Conservation (phyloP, 108 stramenopile genomes). For the Pseudonitzschia delicatissima region DNA sequence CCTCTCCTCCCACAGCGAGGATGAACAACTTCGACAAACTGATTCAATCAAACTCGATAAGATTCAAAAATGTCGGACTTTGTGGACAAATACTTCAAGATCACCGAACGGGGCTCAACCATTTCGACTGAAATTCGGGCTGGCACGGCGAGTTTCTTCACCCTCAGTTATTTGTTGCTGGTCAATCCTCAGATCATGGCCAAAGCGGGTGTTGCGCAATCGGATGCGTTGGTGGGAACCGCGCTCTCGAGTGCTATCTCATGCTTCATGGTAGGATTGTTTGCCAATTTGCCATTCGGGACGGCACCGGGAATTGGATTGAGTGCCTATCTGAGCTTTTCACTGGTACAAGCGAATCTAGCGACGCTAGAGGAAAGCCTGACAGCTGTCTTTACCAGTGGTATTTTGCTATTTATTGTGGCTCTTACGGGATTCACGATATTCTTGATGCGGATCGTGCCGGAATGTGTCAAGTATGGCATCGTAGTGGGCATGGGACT, state of each 20-base stretch:
- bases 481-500: slow-evolving; percentile 70
- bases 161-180: slow-evolving; percentile 53
- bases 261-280: slow-evolving; percentile 44
- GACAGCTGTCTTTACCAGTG: slow-evolving; percentile 36
- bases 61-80: too few relatives aligned
- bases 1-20: too few relatives aligned
- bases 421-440: slow-evolving; percentile 30
- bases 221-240: slow-evolving; percentile 50
- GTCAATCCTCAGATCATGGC: slow-evolving; percentile 63
- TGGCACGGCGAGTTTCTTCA: slow-evolving; percentile 53
- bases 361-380: too few relatives aligned
- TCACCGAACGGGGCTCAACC: slow-evolving; percentile 37
- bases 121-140: slow-evolving; percentile 49
- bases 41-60: too few relatives aligned
- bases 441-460: slow-evolving; percentile 30
- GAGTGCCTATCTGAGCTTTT: too few relatives aligned
- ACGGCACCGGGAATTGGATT: slow-evolving; percentile 61
- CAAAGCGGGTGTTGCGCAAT: slow-evolving; percentile 37
- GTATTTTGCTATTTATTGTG: slow-evolving; percentile 26
- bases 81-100: slow-evolving; percentile 29
- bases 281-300: slow-evolving; percentile 61
- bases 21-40: too few relatives aligned
- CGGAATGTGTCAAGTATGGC: slow-evolving; percentile 40
- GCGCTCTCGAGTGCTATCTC: slow-evolving; percentile 39
- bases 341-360: too few relatives aligned